Evolutionary conservation across 495 filamentous ascomycete genomes (phyloP).

Genomic region (Achaetomiella virescens): DNA sequence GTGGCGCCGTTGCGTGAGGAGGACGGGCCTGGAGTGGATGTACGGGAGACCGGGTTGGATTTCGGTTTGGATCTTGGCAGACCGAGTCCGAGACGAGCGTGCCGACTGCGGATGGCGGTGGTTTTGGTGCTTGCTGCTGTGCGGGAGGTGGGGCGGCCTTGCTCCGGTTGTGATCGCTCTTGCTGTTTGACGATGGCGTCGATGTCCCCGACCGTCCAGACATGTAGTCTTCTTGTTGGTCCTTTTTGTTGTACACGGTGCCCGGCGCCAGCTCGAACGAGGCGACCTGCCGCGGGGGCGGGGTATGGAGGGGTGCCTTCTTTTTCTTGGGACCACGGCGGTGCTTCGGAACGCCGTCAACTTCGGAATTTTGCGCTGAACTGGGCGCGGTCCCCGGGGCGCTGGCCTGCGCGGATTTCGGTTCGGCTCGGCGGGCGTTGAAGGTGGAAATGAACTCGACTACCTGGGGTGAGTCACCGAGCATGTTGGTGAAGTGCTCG

Average conservation of each 20-base stretch:
- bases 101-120: constrained; percentile 64
- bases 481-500: constrained; percentile 77
- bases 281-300: constrained; percentile 61
- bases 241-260: constrained; percentile 39
- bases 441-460: constrained; percentile 91
- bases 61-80: constrained; percentile 54
- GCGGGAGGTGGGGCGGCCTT: constrained; percentile 34
- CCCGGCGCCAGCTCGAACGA: constrained; percentile 33
- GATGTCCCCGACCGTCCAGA: constrained; percentile 28
- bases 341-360: constrained; percentile 30
- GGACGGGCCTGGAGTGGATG: constrained; percentile 47
- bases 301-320: constrained; percentile 53
- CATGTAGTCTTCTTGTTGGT: constrained; percentile 36
- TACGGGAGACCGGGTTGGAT: constrained; percentile 47
- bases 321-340: constrained; percentile 47
- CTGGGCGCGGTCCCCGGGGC: constrained; percentile 15
- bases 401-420: constrained; percentile 21
- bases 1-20: constrained; percentile 20
- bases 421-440: constrained; percentile 61
- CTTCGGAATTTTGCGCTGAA: constrained; percentile 20
- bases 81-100: constrained; percentile 71
- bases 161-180: constrained; percentile 27
- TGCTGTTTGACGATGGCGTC: constrained; percentile 25
- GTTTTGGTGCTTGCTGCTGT: constrained; percentile 38
- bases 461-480: constrained; percentile 78